Evolutionary conservation across 768 basidiomycete genomes (phyloP).

Genomic region (Leccinum uliginosum): DNA sequence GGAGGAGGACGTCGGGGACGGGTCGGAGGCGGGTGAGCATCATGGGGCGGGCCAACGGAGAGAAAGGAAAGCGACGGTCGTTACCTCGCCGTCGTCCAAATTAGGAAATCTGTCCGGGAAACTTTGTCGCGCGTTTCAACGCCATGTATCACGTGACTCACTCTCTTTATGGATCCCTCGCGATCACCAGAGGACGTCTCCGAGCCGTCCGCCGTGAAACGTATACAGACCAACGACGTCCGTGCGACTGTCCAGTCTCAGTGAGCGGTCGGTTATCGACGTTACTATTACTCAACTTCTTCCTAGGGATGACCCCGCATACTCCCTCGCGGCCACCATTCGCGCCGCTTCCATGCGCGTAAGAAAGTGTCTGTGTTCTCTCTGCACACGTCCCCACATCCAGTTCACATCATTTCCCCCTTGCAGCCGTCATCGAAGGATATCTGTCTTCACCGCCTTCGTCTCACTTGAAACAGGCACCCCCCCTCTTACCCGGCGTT

Average conservation of each 20-base stretch:
- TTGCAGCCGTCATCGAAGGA: slow-evolving; percentile 56
- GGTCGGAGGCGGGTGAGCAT: not conserved
- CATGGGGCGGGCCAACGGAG: slow-evolving; percentile 2
- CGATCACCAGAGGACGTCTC: not conserved
- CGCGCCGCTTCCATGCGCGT: slow-evolving; percentile 55
- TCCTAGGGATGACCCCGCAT: not conserved
- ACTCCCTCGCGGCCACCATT: slow-evolving; percentile 42
- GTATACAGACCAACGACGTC: slow-evolving; percentile 32
- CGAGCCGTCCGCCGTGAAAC: slow-evolving; percentile 29
- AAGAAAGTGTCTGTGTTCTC: slow-evolving; percentile 49
- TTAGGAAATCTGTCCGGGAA: not conserved
- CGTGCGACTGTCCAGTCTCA: slow-evolving; percentile 23
- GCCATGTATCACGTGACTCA: not conserved
- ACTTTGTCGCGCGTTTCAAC: not conserved
- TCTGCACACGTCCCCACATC: slow-evolving; percentile 14
- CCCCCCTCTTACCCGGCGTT: slow-evolving; percentile 16
- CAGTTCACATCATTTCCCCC: slow-evolving; percentile 29
- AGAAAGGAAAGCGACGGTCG: slow-evolving; percentile 16
- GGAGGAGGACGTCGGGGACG: slow-evolving; percentile 4
- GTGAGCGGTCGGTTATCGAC: slow-evolving; percentile 16
- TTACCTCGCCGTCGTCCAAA: slow-evolving; percentile 11
- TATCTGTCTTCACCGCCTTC: slow-evolving; percentile 45
- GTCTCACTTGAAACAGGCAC: slow-evolving; percentile 29
- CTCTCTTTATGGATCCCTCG: slow-evolving; percentile 10
- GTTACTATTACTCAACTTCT: not conserved